Conservation (phyloP, 345 rosid genomes). For the Acer campestre region DNA sequence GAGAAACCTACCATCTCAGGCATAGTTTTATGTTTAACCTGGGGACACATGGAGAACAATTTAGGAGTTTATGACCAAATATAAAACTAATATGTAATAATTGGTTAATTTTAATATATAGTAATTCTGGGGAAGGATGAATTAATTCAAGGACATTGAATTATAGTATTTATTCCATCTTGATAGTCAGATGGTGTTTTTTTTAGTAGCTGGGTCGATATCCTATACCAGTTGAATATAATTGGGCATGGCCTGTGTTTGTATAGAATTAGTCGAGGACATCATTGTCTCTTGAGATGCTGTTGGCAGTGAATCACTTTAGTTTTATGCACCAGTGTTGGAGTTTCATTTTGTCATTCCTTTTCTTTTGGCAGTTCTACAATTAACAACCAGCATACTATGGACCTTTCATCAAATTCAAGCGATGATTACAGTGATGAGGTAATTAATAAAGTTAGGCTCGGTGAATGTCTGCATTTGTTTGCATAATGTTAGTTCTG, state of each 20-base stretch:
- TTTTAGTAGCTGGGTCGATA: not conserved
- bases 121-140: not conserved
- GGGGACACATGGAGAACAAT: not conserved
- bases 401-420: slow-evolving; percentile 56
- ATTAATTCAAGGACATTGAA: not conserved
- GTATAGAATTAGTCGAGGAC: not conserved
- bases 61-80: not conserved
- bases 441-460: slow-evolving; percentile 37
- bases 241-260: not conserved
- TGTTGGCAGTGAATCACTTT: not conserved
- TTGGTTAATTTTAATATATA: not conserved
- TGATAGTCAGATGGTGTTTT: not conserved
- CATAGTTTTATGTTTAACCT: not conserved
- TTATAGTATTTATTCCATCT: not conserved
- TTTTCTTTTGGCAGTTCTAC: slow-evolving; percentile 44
- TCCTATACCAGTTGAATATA: not conserved
- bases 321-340: not conserved
- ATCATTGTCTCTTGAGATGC: not conserved
- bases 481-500: slow-evolving; percentile 7
- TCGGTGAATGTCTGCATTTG: not conserved
- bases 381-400: slow-evolving; percentile 37
- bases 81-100: not conserved
- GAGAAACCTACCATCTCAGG: not conserved
- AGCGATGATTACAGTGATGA: slow-evolving; percentile 46
- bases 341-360: not conserved